phyloP scores from a whole-genome alignment of 2,329 filamentous ascomycete species.

The Penicillium nordicum region DNA sequence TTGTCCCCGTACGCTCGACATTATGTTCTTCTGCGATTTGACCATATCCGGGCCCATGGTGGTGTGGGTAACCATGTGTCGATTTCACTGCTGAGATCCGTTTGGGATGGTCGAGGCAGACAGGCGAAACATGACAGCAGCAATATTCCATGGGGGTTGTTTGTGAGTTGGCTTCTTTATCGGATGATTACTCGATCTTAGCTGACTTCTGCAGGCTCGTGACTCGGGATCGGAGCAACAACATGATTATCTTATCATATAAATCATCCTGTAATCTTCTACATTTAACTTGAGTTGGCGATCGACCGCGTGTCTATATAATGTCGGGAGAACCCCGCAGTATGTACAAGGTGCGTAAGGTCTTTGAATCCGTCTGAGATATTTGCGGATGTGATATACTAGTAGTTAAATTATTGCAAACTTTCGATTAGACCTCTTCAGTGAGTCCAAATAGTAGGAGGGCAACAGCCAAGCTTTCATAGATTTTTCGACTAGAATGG shows the following conservation, averaged over 20 bases:
- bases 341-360: neutral
- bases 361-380: neutral
- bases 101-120: conserved; percentile 26
- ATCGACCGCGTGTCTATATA: no score
- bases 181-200: neutral
- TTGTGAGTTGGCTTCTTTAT: conserved; percentile 20
- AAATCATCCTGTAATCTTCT: neutral
- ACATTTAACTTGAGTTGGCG: no score
- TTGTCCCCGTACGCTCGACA: conserved; percentile 29
- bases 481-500: neutral
- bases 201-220: conserved; percentile 19
- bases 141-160: conserved; percentile 29
- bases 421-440: neutral
- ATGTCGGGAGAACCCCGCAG: no score
- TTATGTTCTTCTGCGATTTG: conserved; percentile 28
- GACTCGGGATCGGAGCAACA: conserved; percentile 20
- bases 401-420: neutral
- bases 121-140: conserved; percentile 18
- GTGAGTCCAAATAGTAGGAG: neutral
- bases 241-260: conserved; percentile 33
- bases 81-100: conserved; percentile 21
- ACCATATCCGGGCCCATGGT: conserved; percentile 26
- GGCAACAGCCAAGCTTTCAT: neutral
- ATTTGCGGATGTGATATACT: neutral
- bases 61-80: conserved; percentile 26